A percentile compares a stretch with the other conserved stretches of the same genome.
phyloP scores from a whole-genome alignment of 1,139 yeast species.

The Yamadazyma buinensis region DNA sequence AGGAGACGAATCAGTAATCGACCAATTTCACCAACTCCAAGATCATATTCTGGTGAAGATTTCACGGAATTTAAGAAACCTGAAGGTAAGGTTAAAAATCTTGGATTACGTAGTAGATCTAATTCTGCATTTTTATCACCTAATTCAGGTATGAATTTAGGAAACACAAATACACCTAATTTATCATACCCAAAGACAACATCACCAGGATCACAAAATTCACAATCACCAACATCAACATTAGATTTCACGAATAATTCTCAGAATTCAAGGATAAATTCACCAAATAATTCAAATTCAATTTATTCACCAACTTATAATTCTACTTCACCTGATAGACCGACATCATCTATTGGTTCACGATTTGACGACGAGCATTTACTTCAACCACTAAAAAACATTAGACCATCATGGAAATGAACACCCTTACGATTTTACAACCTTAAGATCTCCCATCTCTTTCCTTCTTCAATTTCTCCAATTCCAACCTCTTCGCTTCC shows the following conservation, averaged over 20 bases:
- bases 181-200: slow-evolving; percentile 7
- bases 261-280: too few relatives aligned
- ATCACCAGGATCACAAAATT: too few relatives aligned
- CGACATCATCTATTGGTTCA: slow-evolving; percentile 32
- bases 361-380: slow-evolving; percentile 33
- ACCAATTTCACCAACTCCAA: slow-evolving; percentile 3
- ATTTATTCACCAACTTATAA: slow-evolving; percentile 16
- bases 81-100: neutral
- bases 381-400: slow-evolving; percentile 22
- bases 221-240: too few relatives aligned
- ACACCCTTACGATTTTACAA: neutral
- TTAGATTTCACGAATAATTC: too few relatives aligned
- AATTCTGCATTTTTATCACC: slow-evolving; percentile 10
- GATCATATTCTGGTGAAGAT: slow-evolving; percentile 4
- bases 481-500: neutral
- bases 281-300: slow-evolving; percentile 14
- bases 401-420: slow-evolving; percentile 29
- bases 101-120: neutral
- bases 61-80: slow-evolving; percentile 1
- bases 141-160: slow-evolving; percentile 2
- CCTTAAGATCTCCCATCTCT: too few relatives aligned
- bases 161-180: slow-evolving; percentile 11
- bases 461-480: neutral
- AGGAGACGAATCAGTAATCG: slow-evolving; percentile 1
- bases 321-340: slow-evolving; percentile 35